These are phyloP conservation scores for Prunus persica DNA, from an alignment of 306 rosid species.

Conservation along the genomic window Prunus_persica_NCBIv2 NC_034014.1:4224001-4224500, in stretches of 20 bases:
- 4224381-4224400: constrained; percentile 31
- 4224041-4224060: constrained; percentile 29
- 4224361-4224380: constrained; percentile 6
- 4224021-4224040: constrained; percentile 10
- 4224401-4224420: constrained; percentile 31
- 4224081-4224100: constrained; percentile 1
- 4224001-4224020: constrained; percentile 35
- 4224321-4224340: background rate
- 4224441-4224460: constrained; percentile 27
- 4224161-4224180: constrained; percentile 28
- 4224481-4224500: constrained; percentile 21
- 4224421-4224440: background rate
- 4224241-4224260: constrained; percentile 56
- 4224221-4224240: constrained; percentile 19
- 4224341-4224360: background rate
- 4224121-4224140: constrained; percentile 25
- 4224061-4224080: constrained; percentile 39
- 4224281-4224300: constrained; percentile 28
- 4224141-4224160: constrained; percentile 16
- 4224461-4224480: constrained; percentile 18
- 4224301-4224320: no score
- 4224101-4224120: constrained; percentile 22
- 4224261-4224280: constrained; percentile 35
- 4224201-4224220: constrained; percentile 14
- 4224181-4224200: constrained; percentile 13